These are phyloP conservation scores for Irpex sp. DNA, from an alignment of 1,284 basidiomycete genomes.

Conservation along the genomic window DNA sequence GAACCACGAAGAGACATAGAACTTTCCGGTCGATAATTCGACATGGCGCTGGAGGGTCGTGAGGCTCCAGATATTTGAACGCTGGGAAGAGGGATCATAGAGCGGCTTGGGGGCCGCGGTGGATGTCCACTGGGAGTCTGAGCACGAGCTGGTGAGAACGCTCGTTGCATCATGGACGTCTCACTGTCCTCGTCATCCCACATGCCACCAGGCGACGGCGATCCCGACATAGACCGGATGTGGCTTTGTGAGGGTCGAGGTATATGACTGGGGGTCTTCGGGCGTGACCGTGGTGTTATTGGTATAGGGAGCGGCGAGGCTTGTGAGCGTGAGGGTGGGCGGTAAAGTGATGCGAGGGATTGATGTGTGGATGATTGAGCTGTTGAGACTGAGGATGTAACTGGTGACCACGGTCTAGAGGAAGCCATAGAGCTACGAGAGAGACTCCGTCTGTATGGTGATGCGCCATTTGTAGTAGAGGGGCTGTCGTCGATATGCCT, in stretches of 20 bases:
- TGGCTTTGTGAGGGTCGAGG: constrained; percentile 45
- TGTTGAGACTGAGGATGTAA: constrained; percentile 67
- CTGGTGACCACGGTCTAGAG: constrained; percentile 74
- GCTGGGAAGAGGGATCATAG: constrained; percentile 70
- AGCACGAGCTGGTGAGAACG: constrained; percentile 55
- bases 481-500: too few species aligned
- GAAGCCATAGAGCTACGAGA: constrained; percentile 73
- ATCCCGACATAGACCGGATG: constrained; percentile 44
- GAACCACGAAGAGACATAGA: constrained; percentile 43
- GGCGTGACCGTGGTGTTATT: constrained; percentile 22
- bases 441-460: constrained; percentile 51
- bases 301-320: constrained; percentile 20
- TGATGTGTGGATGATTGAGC: constrained; percentile 48
- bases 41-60: constrained; percentile 66
- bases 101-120: constrained; percentile 73
- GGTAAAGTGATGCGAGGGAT: constrained; percentile 23
- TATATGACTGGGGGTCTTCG: constrained; percentile 73
- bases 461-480: constrained; percentile 15
- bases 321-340: constrained; percentile 31
- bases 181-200: constrained; percentile 40
- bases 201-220: constrained; percentile 33
- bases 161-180: constrained; percentile 47
- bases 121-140: constrained; percentile 39
- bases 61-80: constrained; percentile 66
- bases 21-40: constrained; percentile 54